Conservation (phyloP, 2,329 filamentous ascomycete species). For the Apiospora saccharicola region DNA sequence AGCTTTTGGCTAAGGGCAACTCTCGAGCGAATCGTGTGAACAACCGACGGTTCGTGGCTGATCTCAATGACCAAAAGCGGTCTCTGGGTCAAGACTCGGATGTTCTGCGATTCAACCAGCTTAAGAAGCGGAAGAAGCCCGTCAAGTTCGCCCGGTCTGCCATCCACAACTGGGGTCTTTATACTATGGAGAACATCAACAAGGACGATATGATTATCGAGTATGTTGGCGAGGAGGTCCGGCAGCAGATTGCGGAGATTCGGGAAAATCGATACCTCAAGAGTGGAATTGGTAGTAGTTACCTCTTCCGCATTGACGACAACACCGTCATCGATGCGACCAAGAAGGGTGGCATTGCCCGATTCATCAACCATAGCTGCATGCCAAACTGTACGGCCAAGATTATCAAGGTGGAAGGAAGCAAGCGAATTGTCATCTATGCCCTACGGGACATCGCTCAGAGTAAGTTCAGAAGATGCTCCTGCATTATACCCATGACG, state of each 20-base stretch:
- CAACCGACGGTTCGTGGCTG: conserved; percentile 91
- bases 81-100: conserved; percentile 84
- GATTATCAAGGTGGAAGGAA: conserved; percentile 98
- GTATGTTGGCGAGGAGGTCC: conserved; percentile 96
- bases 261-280: conserved; percentile 91
- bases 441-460: conserved; percentile 92
- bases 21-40: conserved; percentile 95
- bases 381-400: conserved; percentile 99
- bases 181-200: conserved; percentile 95
- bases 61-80: conserved; percentile 94
- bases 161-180: conserved; percentile 98
- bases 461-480: conserved; percentile 68
- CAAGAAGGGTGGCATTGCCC: conserved; percentile 96
- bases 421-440: conserved; percentile 98
- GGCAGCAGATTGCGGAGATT: conserved; percentile 96
- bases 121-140: conserved; percentile 99
- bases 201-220: conserved; percentile 99
- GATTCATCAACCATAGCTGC: conserved; percentile 99
- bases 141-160: conserved; percentile 97
- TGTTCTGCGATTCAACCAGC: conserved; percentile 95
- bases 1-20: conserved; percentile 83
- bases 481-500: conserved; percentile 31
- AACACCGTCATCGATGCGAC: conserved; percentile 98
- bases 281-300: conserved; percentile 96
- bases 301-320: conserved; percentile 97